Evolutionary conservation across 257 asterid genomes (phyloP).

Genomic region (Fraxinus anomala): DNA sequence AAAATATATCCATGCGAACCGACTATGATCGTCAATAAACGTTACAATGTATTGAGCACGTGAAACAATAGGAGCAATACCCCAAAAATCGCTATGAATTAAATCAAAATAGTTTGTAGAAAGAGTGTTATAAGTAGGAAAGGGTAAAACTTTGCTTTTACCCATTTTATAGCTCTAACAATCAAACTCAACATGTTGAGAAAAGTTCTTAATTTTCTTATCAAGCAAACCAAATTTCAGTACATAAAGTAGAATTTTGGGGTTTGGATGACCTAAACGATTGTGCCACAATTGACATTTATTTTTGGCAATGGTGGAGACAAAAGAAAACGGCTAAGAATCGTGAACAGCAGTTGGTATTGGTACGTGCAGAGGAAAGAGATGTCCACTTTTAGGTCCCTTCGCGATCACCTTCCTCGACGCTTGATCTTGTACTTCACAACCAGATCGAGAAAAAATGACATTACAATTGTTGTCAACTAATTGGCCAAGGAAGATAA

Average conservation of each 20-base stretch:
- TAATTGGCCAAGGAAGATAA: conserved; percentile 14
- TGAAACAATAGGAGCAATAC: background rate
- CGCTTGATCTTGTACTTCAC: conserved; percentile 11
- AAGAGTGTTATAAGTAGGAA: background rate
- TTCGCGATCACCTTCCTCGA: background rate
- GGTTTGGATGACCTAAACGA: conserved; percentile 7
- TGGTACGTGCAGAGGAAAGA: background rate
- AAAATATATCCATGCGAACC: too few relatives aligned
- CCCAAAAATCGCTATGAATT: background rate
- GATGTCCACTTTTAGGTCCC: conserved; percentile 22
- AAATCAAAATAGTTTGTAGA: background rate
- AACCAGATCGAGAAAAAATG: conserved; percentile 3
- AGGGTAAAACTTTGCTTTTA: background rate
- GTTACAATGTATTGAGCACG: background rate
- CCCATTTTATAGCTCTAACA: background rate
- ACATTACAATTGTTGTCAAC: conserved; percentile 1
- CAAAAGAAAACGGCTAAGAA: background rate
- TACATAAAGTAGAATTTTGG: background rate
- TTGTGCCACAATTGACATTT: background rate
- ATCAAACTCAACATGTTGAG: background rate
- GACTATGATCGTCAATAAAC: background rate
- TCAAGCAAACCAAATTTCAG: background rate
- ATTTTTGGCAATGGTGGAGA: background rate
- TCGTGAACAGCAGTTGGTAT: background rate
- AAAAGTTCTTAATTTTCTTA: too few relatives aligned